Conservation (phyloP, 78 protist species). For the Andalucia godoyi region DNA sequence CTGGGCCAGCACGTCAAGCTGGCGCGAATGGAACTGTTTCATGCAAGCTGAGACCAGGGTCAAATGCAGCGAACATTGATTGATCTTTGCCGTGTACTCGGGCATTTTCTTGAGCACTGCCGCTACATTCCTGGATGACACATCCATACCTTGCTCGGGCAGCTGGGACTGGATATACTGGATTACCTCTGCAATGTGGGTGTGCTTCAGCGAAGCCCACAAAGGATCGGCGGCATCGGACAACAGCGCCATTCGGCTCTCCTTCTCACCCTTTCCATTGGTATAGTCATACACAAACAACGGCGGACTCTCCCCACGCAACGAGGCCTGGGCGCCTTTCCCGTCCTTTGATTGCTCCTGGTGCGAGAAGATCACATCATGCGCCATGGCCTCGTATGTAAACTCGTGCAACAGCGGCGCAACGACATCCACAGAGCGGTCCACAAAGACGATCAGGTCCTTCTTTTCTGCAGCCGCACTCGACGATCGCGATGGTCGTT, state of each 20-base stretch:
- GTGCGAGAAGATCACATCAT: too few relatives aligned
- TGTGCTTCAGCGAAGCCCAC: background rate
- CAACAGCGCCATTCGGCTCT: background rate
- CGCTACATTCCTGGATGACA: background rate
- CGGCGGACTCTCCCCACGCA: too few relatives aligned
- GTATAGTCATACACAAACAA: too few relatives aligned
- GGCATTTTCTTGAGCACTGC: background rate
- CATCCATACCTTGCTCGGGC: background rate
- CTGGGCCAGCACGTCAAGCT: background rate
- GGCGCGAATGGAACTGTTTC: background rate
- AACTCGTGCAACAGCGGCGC: slow-evolving; percentile 24
- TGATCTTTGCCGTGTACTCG: background rate
- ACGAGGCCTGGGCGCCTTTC: too few relatives aligned
- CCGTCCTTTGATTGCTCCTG: too few relatives aligned
- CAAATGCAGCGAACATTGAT: background rate
- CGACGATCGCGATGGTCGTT: too few relatives aligned
- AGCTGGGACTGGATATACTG: background rate
- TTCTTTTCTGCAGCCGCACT: background rate
- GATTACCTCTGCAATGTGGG: slow-evolving; percentile 2
- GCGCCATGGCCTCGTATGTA: slow-evolving; percentile 16
- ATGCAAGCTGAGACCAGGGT: background rate
- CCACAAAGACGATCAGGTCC: slow-evolving; percentile 3
- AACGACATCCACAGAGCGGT: slow-evolving; percentile 10
- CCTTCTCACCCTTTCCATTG: too few relatives aligned
- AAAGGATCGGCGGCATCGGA: slow-evolving; percentile 5